These are phyloP conservation scores for Cryptococcus sp. DNA, from an alignment of 1,284 basidiomycete genomes.

Conservation along the genomic window DNA sequence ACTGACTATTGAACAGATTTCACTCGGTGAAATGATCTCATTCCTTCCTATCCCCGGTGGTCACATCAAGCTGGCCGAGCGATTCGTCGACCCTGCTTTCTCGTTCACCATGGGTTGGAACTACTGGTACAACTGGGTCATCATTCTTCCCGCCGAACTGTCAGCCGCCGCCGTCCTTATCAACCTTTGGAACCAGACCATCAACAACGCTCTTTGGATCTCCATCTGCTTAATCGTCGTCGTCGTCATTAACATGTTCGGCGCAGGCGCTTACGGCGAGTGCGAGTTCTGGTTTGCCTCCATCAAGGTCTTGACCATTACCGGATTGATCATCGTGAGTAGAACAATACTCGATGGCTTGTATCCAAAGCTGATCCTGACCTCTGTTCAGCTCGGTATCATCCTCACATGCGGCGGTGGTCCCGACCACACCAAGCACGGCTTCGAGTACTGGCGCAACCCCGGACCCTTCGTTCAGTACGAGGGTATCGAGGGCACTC, in stretches of 20 bases:
- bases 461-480: conserved; percentile 56
- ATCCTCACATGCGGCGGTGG: conserved; percentile 61
- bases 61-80: conserved; percentile 75
- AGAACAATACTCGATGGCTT: background rate
- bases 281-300: conserved; percentile 59
- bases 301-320: conserved; percentile 77
- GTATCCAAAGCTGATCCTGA: conserved; percentile 40
- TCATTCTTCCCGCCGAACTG: conserved; percentile 73
- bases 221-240: conserved; percentile 71
- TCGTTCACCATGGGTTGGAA: conserved; percentile 83
- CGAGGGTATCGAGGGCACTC: conserved; percentile 36
- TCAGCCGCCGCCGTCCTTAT: conserved; percentile 76
- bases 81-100: conserved; percentile 76
- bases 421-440: conserved; percentile 47
- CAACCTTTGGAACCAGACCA: conserved; percentile 64
- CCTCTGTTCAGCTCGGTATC: conserved; percentile 56
- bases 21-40: conserved; percentile 56
- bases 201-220: conserved; percentile 75
- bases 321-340: conserved; percentile 43
- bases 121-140: conserved; percentile 71
- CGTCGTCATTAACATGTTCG: conserved; percentile 72
- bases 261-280: conserved; percentile 63
- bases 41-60: conserved; percentile 61
- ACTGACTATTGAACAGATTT: conserved; percentile 37
- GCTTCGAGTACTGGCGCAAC: conserved; percentile 55